Base-by-base conservation (phyloP, 495 filamentous ascomycete genomes). In the Neohortaea acidophila region DNA sequence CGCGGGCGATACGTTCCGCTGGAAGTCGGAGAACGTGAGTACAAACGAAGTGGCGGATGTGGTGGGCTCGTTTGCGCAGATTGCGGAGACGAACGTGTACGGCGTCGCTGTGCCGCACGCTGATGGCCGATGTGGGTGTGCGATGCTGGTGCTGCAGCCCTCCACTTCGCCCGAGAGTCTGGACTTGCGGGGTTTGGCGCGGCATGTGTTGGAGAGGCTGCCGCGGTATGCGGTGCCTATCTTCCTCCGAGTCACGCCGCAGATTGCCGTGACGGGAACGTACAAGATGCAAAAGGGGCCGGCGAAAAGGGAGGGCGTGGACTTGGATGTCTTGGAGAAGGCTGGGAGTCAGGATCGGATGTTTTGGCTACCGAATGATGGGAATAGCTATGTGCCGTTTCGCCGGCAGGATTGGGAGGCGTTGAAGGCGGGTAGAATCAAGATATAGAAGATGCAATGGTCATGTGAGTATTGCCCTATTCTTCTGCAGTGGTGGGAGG, bases 11-110 rank as follows among this genome's bases (percentile, higher is more conserved):
- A 87, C 81, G 0, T 85, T 77, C 58, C 65, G 81, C 2, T 85
- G 81, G 81, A 84, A 84, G 55, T 74, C 73, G 35, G 81, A 85
- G 57, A 87, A 87, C 49, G 80, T 87, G 36, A 76, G 73, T 13
- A 85, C 81, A 0, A 76, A 78, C 23, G 81, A 87, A 54, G 81
- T 87, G 0, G 63, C 73, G 6, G 74, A 81, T 45, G 64, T 71
- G 2, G 55, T 87, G 3, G 79, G 79, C 23, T 54, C 62, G 28
- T 79, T 64, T 54, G 72, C 73, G 0, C 75, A 75, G 9, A 59
- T 87, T 10, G 55, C 69, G 13, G 81, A 87, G 50, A 79, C 79
- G 15, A 85, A 79, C 40, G 81, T 87, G 2, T 87, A 87, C 51
- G 81, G 81, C 9, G 79, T 87, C 1, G 53, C 60, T 18, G 59